Conservation (phyloP, 192 early-diverging fungal species). For the Dissophora ornata region DNA sequence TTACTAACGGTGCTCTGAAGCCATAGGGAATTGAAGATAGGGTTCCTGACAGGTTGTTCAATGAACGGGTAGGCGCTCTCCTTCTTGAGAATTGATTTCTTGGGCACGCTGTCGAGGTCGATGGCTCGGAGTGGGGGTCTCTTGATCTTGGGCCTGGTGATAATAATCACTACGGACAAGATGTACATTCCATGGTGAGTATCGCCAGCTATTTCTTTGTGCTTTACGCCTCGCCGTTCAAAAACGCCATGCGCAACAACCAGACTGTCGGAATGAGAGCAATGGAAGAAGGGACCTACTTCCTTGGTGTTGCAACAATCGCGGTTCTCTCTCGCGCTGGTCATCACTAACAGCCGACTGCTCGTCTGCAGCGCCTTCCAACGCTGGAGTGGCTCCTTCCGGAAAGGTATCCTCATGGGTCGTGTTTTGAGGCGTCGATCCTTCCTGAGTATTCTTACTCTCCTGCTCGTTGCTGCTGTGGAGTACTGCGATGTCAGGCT, state of each 20-base stretch:
- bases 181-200: conserved; percentile 7
- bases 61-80: conserved; percentile 50
- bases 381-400: conserved; percentile 3
- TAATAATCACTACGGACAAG: conserved; percentile 9
- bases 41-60: conserved; percentile 37
- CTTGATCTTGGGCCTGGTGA: conserved; percentile 29
- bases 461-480: no score
- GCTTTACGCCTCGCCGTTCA: background rate
- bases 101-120: conserved; percentile 22
- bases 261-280: background rate
- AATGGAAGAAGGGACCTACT: conserved; percentile 20
- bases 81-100: conserved; percentile 50
- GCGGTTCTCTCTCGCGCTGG: conserved; percentile 1
- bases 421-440: background rate
- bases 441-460: no score
- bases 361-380: no score
- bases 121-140: conserved; percentile 37
- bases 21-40: conserved; percentile 51
- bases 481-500: no score
- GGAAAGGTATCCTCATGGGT: background rate
- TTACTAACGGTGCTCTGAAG: conserved; percentile 52
- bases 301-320: conserved; percentile 9
- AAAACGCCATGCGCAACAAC: conserved; percentile 2
- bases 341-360: background rate
- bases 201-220: background rate